A percentile compares a stretch with the other conserved stretches of the same genome.
Evolutionary conservation across 2,329 filamentous ascomycete species (phyloP).

Genomic region (Gaeumannomyces sp.): DNA sequence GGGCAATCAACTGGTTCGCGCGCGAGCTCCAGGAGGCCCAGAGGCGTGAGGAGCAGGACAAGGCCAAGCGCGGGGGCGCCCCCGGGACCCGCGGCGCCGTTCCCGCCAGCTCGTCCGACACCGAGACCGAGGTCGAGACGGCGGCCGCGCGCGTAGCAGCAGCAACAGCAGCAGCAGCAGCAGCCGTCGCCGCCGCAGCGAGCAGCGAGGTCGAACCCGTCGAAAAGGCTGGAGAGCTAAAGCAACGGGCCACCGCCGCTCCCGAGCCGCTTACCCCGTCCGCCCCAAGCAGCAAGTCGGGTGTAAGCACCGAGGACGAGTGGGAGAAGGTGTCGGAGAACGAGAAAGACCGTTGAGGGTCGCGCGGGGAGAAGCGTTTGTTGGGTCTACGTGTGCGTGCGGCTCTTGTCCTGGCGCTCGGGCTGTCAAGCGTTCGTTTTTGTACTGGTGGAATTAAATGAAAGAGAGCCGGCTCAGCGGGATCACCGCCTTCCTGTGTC

Average conservation of each 20-base stretch:
- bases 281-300: slow-evolving; percentile 44
- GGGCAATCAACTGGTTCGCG: slow-evolving; percentile 95
- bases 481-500: not conserved
- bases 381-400: not conserved
- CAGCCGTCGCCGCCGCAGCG: slow-evolving; percentile 14
- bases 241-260: slow-evolving; percentile 34
- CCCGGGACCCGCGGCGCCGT: slow-evolving; percentile 22
- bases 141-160: slow-evolving; percentile 14
- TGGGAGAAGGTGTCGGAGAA: slow-evolving; percentile 91
- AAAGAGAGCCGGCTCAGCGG: not conserved
- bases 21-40: slow-evolving; percentile 50
- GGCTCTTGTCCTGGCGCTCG: not conserved
- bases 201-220: slow-evolving; percentile 36
- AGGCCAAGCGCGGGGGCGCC: slow-evolving; percentile 26
- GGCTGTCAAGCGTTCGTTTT: not conserved
- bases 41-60: slow-evolving; percentile 35
- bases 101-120: slow-evolving; percentile 34
- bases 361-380: not conserved
- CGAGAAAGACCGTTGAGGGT: slow-evolving; percentile 33
- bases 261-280: slow-evolving; percentile 32
- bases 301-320: slow-evolving; percentile 82
- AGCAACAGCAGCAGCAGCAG: slow-evolving; percentile 14
- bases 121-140: slow-evolving; percentile 46
- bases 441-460: not conserved
- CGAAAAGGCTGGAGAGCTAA: slow-evolving; percentile 40